A percentile compares a stretch with the other conserved stretches of the same genome.
phyloP scores from a whole-genome alignment of 2,329 filamentous ascomycete species.

The Pyricularia pennisetigena region DNA sequence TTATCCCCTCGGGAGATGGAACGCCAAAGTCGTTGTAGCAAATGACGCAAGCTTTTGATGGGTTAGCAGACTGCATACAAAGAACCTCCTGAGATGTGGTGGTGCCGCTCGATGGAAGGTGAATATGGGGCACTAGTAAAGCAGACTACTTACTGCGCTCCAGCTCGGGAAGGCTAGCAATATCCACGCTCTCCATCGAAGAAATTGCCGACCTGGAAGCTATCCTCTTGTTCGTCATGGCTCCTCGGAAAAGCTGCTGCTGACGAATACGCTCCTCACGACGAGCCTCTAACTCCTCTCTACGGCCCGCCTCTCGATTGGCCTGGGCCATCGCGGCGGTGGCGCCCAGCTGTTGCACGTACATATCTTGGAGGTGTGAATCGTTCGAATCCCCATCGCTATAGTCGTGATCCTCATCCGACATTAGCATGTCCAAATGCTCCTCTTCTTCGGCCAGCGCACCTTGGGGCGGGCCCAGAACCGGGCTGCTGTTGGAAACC shows the following conservation, averaged over 20 bases:
- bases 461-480: not conserved
- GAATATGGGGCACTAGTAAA: conserved; percentile 4
- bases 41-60: conserved; percentile 43
- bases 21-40: conserved; percentile 55
- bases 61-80: conserved; percentile 3
- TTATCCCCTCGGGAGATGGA: conserved; percentile 45
- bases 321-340: conserved; percentile 4
- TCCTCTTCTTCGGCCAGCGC: not conserved
- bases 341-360: conserved; percentile 1
- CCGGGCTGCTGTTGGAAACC: not conserved
- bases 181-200: conserved; percentile 34
- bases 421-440: conserved; percentile 1
- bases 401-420: not conserved
- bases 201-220: conserved; percentile 36
- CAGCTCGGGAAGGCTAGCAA: conserved; percentile 31
- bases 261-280: conserved; percentile 26
- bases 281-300: conserved; percentile 5
- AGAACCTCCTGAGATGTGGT: not conserved
- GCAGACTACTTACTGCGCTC: conserved; percentile 34
- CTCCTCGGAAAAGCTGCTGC: conserved; percentile 36
- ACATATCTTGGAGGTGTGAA: not conserved
- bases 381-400: not conserved
- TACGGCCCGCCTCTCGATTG: conserved; percentile 1
- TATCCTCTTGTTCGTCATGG: conserved; percentile 31
- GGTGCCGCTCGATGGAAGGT: not conserved